Base-by-base conservation (phyloP, 306 rosid species). In the Fragaria vesca region DNA sequence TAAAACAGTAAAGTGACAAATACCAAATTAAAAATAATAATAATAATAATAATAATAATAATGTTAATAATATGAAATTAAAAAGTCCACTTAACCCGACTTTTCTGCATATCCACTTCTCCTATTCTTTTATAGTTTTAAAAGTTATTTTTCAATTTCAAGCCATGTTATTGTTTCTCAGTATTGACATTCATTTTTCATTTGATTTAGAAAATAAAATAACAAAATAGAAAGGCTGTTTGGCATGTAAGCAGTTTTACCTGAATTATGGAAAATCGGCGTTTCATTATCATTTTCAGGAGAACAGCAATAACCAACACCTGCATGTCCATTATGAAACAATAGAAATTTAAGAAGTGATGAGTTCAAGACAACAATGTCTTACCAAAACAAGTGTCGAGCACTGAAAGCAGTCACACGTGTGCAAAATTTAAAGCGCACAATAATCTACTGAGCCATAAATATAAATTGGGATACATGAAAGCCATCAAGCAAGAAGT, bases 291-390 rank as follows among this genome's bases (percentile, higher is more conserved):
- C n/a, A 91, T 74, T 89, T 91, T 96, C 51, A 96, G 83, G 81
- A 96, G 87, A 81, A 93, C 89, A 74, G 99, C 99, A 86, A 96
- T 96, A 76, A 96, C 99, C 90, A 96, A 93, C 84, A 96, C 99
- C 99, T 96, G 89, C 81, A 87, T 67, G 62, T 50, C 77, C 81
- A 77, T 34, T 72, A 26, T 65, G 54, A 87, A 50, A 43, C 73
- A 66, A 76, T 61, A 86, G 71, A 73, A 75, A 54, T 21, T 36
- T 43, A 46, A 76, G n/a, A 66, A 71, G 75, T 58, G 24, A 42
- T 11, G 28, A 50, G n/a, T 43, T 40, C 12, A 42, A 57, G 42
- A 55, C 54, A 40, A n/a, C 24, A 60, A 61, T 40, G 34, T 26
- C 6, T 24, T 26, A 1, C 34, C 38, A 24, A 26, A 60, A 28